Evolutionary conservation across 2,329 filamentous ascomycete species (phyloP).

Genomic region (Hymenotorrendiella dingleyae): DNA sequence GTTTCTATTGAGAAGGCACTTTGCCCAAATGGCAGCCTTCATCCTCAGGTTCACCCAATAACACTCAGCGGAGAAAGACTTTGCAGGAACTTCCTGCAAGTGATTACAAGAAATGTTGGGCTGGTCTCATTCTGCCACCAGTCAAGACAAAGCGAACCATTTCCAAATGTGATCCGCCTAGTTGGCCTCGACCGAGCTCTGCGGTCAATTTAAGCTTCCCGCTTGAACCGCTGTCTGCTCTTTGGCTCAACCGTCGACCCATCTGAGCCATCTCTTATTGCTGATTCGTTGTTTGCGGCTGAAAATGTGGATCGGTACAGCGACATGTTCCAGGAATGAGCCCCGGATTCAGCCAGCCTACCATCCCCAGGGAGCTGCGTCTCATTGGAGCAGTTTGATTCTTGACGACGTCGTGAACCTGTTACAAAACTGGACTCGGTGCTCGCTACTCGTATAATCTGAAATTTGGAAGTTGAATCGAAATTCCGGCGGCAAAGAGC

Average conservation of each 20-base stretch:
- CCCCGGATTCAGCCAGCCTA: background rate
- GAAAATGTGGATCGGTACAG: slow-evolving; percentile 1
- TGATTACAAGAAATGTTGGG: slow-evolving; percentile 7
- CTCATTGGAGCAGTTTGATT: background rate
- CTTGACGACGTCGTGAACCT: no score
- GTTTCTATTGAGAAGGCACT: slow-evolving; percentile 10
- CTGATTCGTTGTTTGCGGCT: slow-evolving; percentile 6
- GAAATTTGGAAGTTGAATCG: no score
- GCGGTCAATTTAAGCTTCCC: slow-evolving; percentile 15
- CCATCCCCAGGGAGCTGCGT: background rate
- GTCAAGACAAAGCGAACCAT: slow-evolving; percentile 13
- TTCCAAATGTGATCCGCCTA: background rate
- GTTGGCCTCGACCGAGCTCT: slow-evolving; percentile 5
- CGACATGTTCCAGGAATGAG: background rate
- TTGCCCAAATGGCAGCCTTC: slow-evolving; percentile 6
- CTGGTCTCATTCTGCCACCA: slow-evolving; percentile 4
- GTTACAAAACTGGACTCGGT: no score
- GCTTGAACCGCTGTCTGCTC: slow-evolving; percentile 1
- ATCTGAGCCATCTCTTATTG: background rate
- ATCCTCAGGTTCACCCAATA: slow-evolving; percentile 7
- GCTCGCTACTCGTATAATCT: no score
- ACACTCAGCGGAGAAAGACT: slow-evolving; percentile 2
- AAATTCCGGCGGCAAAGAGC: no score
- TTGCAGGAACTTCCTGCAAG: slow-evolving; percentile 16
- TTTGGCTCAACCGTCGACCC: background rate